Evolutionary conservation across 129 eudicot species (phyloP), one percentile per base, ranked within the genome.

Genomic region (Logfia minima): DNA sequence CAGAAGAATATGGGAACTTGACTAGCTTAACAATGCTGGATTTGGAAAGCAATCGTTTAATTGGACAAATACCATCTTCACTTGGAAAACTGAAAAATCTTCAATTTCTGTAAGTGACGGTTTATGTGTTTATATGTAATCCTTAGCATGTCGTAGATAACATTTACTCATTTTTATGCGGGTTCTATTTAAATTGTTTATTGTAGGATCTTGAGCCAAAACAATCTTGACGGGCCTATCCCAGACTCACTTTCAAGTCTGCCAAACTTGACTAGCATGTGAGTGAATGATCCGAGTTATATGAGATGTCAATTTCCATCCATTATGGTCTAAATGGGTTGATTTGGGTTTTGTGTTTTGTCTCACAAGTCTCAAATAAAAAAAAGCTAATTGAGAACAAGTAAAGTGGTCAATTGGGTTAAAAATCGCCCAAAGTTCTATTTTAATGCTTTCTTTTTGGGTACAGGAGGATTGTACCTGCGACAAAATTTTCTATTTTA

Each of bases 61-160:
- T 81, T n/a, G 99, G 97, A 71, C 88, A 83, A 85, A 89, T 95
- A 83, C 99, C 99, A 75, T 82, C 96, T 84, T 89, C 96, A 43
- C 89, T 95, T 48, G 97, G 97, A 63, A 95, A 89, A 76, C 84
- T 95, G 23, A 83, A 86, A 79, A 83, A 79, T 77, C 97, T 95
- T 76, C 88, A 84, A 16, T 88, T 73, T 79, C 76, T 95, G 99
- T 95, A 79, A 86, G 99, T 79, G 63, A 62, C 11, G 31, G 17
- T 7, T 69, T 62, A 55, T 56, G 41, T 68, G 11, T 60, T 39
- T 18, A 55, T 31, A 9, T 58, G 11, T 58, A 39, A 22, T 21
- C n/a, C 18, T 48, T 81, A 60, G 51, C 63, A 70, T 63, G 39
- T 21, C 24, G 19, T 75, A 62, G 29, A 37, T 76, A 14, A 11